A percentile compares a stretch with the other conserved stretches of the same genome.
phyloP scores from a whole-genome alignment of 2,329 filamentous ascomycete genomes.

The Neofusicoccum sp. region DNA sequence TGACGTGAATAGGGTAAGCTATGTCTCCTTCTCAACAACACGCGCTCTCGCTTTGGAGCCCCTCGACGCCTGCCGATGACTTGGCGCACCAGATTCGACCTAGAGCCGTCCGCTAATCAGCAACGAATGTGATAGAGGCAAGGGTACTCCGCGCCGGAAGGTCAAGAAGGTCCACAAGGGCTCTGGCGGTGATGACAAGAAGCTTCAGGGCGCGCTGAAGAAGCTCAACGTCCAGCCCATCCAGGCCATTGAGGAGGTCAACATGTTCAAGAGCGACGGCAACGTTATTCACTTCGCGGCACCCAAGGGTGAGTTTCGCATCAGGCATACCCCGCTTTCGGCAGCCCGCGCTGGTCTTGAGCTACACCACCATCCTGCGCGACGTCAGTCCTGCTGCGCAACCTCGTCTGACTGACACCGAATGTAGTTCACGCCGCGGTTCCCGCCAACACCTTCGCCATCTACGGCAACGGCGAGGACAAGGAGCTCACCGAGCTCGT shows the following conservation, averaged over 20 bases:
- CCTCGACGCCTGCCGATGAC: background rate
- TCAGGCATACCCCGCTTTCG: background rate
- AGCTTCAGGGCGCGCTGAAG: conserved; percentile 95
- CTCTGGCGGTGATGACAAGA: conserved; percentile 97
- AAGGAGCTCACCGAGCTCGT: conserved; percentile 99
- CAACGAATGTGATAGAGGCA: conserved; percentile 65
- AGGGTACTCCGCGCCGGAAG: conserved; percentile 96
- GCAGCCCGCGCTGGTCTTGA: background rate
- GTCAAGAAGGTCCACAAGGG: conserved; percentile 96
- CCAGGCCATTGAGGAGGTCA: conserved; percentile 99
- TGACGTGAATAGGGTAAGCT: conserved; percentile 21
- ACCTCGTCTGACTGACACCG: background rate
- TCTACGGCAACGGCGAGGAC: conserved; percentile 98
- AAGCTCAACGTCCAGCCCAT: conserved; percentile 99
- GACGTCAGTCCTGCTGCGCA: background rate
- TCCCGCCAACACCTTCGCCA: conserved; percentile 98
- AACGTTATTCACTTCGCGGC: conserved; percentile 99
- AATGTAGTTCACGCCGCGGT: conserved; percentile 87
- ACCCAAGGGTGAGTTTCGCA: conserved; percentile 75
- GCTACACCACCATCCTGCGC: background rate
- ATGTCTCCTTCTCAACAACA: conserved; percentile 13
- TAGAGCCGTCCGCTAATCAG: background rate
- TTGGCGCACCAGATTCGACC: background rate
- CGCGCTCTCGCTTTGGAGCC: conserved; percentile 9
- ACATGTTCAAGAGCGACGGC: conserved; percentile 99